Conservation (phyloP, 352 stramenopile species). For the Globisporangium recalcitrans region DNA sequence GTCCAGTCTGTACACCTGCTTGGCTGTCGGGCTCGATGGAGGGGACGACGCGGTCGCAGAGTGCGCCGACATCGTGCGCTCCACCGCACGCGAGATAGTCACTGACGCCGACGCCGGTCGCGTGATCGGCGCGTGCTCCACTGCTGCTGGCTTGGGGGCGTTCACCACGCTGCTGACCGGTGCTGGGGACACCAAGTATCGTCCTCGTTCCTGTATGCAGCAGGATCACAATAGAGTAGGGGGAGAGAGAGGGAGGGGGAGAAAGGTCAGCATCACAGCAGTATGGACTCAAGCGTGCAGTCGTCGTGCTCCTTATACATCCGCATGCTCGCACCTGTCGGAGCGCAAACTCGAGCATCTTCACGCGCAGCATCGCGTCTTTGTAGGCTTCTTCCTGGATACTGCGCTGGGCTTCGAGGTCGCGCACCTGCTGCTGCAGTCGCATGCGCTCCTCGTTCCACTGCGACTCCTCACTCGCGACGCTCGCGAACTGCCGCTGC, state of each 20-base stretch:
- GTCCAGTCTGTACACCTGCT: slow-evolving; percentile 59
- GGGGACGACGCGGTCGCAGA: slow-evolving; percentile 35
- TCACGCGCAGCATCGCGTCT: slow-evolving; percentile 78
- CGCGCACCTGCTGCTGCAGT: slow-evolving; percentile 67
- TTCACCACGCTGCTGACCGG: slow-evolving; percentile 47
- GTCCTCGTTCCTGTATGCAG: slow-evolving; percentile 44
- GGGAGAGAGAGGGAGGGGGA: too few relatives aligned
- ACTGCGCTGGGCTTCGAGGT: slow-evolving; percentile 69
- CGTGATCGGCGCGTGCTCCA: slow-evolving; percentile 32
- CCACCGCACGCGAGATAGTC: slow-evolving; percentile 48
- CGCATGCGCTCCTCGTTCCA: slow-evolving; percentile 77
- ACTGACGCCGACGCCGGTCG: slow-evolving; percentile 19
- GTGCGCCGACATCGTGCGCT: slow-evolving; percentile 50
- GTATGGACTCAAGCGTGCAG: too few relatives aligned
- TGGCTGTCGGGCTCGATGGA: slow-evolving; percentile 24
- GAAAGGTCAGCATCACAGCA: too few relatives aligned
- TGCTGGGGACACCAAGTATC: slow-evolving; percentile 73
- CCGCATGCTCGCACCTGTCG: slow-evolving; percentile 35
- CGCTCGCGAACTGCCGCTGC: slow-evolving; percentile 79
- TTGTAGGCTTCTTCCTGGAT: slow-evolving; percentile 84
- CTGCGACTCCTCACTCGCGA: slow-evolving; percentile 63
- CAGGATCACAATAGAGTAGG: neutral
- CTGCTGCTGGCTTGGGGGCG: slow-evolving; percentile 29
- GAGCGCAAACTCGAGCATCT: slow-evolving; percentile 88
- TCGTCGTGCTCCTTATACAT: neutral